Percentiles rank a stretch among this genome's conserved stretches.
These are phyloP conservation scores for Biancaea sappan DNA, from an alignment of 306 rosid species.

Conservation along the genomic window DNA sequence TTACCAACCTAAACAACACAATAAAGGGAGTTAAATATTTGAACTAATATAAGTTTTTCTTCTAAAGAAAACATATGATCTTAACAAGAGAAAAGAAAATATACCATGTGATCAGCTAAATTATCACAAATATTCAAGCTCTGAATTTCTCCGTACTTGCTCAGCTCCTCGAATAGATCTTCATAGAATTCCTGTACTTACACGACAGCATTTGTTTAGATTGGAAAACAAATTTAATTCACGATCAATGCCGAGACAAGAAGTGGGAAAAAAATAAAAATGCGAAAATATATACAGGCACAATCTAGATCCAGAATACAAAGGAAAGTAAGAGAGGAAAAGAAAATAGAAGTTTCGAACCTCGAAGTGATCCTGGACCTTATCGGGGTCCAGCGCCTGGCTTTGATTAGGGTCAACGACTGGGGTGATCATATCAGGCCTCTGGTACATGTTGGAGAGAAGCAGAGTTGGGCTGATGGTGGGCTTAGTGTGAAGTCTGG, in stretches of 20 bases:
- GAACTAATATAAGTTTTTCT: neutral
- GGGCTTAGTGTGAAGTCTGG: slow-evolving; percentile 94
- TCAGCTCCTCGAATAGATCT: slow-evolving; percentile 92
- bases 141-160: slow-evolving; percentile 91
- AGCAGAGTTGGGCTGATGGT: slow-evolving; percentile 93
- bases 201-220: neutral
- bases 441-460: slow-evolving; percentile 96
- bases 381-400: slow-evolving; percentile 82
- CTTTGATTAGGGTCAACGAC: slow-evolving; percentile 61
- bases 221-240: neutral
- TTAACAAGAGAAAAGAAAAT: too few species aligned
- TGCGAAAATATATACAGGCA: too few species aligned
- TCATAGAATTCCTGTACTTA: slow-evolving; percentile 77
- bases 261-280: neutral
- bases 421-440: slow-evolving; percentile 77
- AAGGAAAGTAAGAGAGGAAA: neutral
- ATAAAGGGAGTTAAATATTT: neutral
- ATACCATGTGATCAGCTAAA: slow-evolving; percentile 98
- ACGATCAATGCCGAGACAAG: neutral
- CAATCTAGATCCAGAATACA: too few species aligned
- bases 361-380: slow-evolving; percentile 93
- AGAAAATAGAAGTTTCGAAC: neutral
- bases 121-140: slow-evolving; percentile 97
- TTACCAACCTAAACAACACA: neutral
- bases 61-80: neutral